Conservation (phyloP, 2,329 filamentous ascomycete genomes). For the Colletotrichum lupini region DNA sequence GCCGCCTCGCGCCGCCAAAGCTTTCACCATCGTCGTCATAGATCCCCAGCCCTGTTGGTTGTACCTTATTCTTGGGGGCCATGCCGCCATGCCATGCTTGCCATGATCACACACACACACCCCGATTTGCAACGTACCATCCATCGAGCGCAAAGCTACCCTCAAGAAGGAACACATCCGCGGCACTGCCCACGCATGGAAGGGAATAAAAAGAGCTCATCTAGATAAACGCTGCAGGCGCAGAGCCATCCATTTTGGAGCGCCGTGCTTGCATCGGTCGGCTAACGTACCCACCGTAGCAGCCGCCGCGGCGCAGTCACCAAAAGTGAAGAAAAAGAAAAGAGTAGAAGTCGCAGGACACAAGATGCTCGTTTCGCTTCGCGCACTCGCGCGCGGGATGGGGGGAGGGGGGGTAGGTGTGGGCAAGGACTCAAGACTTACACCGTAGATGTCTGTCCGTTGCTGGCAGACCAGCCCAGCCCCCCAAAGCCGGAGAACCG, state of each 20-base stretch:
- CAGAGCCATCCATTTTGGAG: background rate
- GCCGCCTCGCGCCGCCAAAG: too few relatives aligned
- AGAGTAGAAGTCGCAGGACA: background rate
- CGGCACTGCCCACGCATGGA: background rate
- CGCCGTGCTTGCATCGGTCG: background rate
- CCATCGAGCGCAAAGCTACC: background rate
- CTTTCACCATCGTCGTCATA: too few relatives aligned
- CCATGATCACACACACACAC: background rate
- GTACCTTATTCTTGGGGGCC: background rate
- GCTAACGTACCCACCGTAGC: background rate
- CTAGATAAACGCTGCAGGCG: background rate
- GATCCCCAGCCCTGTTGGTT: background rate
- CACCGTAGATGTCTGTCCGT: background rate
- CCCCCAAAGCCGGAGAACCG: background rate
- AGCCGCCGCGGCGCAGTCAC: background rate
- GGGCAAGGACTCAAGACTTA: background rate
- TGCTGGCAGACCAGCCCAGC: background rate
- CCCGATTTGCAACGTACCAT: background rate
- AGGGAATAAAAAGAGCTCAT: background rate
- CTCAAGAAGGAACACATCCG: background rate
- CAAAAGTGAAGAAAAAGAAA: too few relatives aligned
- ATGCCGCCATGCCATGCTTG: background rate
- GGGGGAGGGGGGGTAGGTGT: background rate
- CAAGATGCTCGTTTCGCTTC: background rate
- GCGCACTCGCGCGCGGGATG: background rate